A percentile compares a stretch with the other conserved stretches of the same genome.
Evolutionary conservation across 345 rosid genomes (phyloP).

Genomic region (Gynandropsis gynandra): DNA sequence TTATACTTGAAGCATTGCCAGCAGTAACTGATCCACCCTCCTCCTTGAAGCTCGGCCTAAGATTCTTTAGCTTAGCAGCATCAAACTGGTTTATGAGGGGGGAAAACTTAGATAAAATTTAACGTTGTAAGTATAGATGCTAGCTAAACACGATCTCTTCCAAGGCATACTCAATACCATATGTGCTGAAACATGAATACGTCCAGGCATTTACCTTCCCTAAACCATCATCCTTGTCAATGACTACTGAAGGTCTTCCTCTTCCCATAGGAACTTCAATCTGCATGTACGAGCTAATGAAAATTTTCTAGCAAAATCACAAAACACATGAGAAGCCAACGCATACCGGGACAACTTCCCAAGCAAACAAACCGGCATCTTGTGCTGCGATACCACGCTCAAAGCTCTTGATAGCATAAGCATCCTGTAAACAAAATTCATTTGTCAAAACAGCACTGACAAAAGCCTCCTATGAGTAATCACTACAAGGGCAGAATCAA

Average conservation of each 20-base stretch:
- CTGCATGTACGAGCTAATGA: conserved; percentile 36
- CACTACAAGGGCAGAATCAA: neutral
- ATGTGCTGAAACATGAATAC: neutral
- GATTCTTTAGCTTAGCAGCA: conserved; percentile 68
- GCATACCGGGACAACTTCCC: conserved; percentile 82
- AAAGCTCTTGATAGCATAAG: conserved; percentile 75
- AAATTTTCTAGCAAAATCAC: conserved; percentile 1
- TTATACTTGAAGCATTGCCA: conserved; percentile 94
- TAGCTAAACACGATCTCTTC: neutral
- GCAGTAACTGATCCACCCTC: conserved; percentile 90
- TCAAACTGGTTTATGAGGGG: conserved; percentile 51
- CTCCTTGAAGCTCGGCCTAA: conserved; percentile 80
- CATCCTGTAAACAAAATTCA: conserved; percentile 47
- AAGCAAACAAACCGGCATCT: conserved; percentile 53
- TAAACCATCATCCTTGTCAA: conserved; percentile 80
- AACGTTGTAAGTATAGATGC: neutral
- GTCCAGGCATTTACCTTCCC: conserved; percentile 46
- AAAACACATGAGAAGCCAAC: conserved; percentile 17
- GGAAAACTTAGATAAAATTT: neutral
- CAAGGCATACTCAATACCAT: neutral
- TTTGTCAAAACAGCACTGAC: neutral
- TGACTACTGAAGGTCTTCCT: conserved; percentile 52
- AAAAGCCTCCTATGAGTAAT: conserved; percentile 3
- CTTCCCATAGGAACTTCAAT: conserved; percentile 78
- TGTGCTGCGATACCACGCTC: conserved; percentile 79